Evolutionary conservation across 345 rosid species (phyloP).

Genomic region (Mallotus nudiflorus): DNA sequence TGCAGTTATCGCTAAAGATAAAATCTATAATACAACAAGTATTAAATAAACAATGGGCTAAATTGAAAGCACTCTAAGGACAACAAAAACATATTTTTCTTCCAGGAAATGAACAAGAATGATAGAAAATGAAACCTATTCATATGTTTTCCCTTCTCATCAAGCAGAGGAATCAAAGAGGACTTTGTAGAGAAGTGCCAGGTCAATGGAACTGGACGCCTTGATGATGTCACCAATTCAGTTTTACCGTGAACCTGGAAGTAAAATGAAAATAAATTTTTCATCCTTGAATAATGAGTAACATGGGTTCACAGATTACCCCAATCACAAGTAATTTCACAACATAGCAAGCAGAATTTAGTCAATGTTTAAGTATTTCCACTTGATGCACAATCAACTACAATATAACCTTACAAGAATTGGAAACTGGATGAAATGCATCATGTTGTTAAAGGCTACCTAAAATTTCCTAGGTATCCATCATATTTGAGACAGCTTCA

Average conservation of each 20-base stretch:
- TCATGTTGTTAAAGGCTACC: conserved; percentile 5
- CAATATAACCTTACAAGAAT: neutral
- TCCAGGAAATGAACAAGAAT: neutral
- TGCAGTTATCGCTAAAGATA: neutral
- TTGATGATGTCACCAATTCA: conserved; percentile 78
- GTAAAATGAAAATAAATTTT: conserved; percentile 27
- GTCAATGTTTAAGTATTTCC: neutral
- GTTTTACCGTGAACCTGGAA: conserved; percentile 87
- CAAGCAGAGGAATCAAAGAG: conserved; percentile 74
- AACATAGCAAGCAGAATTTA: conserved; percentile 14
- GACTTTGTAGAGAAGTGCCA: conserved; percentile 88
- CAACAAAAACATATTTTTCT: neutral
- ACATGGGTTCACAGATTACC: conserved; percentile 11
- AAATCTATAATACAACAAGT: neutral
- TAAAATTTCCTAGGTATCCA: neutral
- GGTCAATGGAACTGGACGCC: conserved; percentile 94
- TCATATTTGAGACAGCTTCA: neutral
- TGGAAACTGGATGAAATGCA: neutral
- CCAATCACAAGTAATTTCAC: conserved; percentile 10
- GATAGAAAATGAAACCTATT: conserved; percentile 53
- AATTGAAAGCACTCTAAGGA: neutral
- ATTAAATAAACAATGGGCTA: conserved; percentile 1
- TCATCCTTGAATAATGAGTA: conserved; percentile 6
- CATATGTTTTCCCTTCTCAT: conserved; percentile 74
- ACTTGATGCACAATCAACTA: neutral